These are phyloP conservation scores for Leccinum brunneo-olivaceum DNA, from an alignment of 1,284 basidiomycete genomes.

Conservation along the genomic window DNA sequence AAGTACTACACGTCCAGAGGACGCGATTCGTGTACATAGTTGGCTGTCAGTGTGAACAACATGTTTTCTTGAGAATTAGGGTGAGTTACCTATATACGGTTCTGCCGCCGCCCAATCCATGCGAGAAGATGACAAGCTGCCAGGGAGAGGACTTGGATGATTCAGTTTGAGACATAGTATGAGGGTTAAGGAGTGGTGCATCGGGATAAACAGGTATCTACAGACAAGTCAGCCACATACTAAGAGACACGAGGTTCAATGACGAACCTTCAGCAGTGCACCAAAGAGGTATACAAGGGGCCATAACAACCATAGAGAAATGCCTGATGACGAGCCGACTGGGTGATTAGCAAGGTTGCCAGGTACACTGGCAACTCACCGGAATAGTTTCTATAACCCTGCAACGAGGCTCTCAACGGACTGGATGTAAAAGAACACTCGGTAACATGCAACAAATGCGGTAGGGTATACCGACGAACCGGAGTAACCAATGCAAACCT, in stretches of 20 bases:
- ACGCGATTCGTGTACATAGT: conserved; percentile 62
- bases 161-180: background rate
- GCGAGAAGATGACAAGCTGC: conserved; percentile 76
- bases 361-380: conserved; percentile 20
- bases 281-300: conserved; percentile 47
- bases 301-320: conserved; percentile 42
- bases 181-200: conserved; percentile 46
- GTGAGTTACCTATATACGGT: conserved; percentile 59
- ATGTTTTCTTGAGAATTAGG: background rate
- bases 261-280: conserved; percentile 36
- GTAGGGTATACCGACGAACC: conserved; percentile 31
- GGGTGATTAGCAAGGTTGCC: background rate
- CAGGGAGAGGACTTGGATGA: conserved; percentile 35
- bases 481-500: conserved; percentile 47
- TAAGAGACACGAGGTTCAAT: background rate
- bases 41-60: conserved; percentile 39
- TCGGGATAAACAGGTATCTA: conserved; percentile 55
- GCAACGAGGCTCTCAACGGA: conserved; percentile 37
- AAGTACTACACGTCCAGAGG: conserved; percentile 69
- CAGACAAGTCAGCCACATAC: background rate
- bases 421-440: conserved; percentile 21
- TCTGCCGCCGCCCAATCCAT: conserved; percentile 71
- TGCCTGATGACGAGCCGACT: conserved; percentile 20
- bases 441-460: background rate
- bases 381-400: conserved; percentile 40